These are phyloP conservation scores for Neurospora africana DNA, from an alignment of 495 filamentous ascomycete species.

Conservation along the genomic window DNA sequence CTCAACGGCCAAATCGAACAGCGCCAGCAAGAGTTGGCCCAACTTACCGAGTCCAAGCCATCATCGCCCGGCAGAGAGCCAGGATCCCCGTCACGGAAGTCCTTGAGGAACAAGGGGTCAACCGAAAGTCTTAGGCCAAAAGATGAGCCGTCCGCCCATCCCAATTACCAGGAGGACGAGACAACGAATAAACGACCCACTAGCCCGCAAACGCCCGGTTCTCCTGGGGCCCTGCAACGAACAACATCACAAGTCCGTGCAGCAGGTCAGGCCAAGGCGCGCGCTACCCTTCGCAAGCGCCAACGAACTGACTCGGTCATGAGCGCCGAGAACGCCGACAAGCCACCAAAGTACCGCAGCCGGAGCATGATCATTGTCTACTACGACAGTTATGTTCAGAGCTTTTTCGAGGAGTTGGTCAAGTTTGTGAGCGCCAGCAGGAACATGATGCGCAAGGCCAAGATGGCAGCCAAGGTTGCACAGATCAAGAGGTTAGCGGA, in stretches of 20 bases:
- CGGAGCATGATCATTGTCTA: conserved; percentile 76
- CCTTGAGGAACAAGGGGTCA: conserved; percentile 49
- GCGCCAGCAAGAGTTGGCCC: conserved; percentile 57
- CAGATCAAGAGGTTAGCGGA: conserved; percentile 45
- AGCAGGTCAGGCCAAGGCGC: conserved; percentile 31
- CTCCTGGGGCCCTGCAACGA: conserved; percentile 37
- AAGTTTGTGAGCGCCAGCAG: conserved; percentile 68
- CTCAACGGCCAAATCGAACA: conserved; percentile 56
- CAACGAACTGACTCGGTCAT: conserved; percentile 50
- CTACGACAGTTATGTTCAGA: conserved; percentile 80
- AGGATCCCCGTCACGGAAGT: conserved; percentile 23
- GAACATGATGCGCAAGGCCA: conserved; percentile 73
- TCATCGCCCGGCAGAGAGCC: conserved; percentile 13
- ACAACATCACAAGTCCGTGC: conserved; percentile 34
- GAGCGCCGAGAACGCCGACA: conserved; percentile 35
- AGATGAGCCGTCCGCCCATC: conserved; percentile 34
- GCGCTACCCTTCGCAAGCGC: conserved; percentile 39
- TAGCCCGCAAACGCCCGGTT: conserved; percentile 15
- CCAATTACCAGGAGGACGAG: conserved; percentile 9
- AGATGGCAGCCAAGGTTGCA: conserved; percentile 53
- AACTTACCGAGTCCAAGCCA: conserved; percentile 27
- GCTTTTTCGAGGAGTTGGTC: conserved; percentile 67
- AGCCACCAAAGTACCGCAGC: conserved; percentile 48
- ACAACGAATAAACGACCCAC: conserved; percentile 7
- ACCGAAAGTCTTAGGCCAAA: conserved; percentile 51